Evolutionary conservation across 1,284 basidiomycete genomes (phyloP), one percentile per base, ranked within the genome.

Genomic region (Somion occarium): DNA sequence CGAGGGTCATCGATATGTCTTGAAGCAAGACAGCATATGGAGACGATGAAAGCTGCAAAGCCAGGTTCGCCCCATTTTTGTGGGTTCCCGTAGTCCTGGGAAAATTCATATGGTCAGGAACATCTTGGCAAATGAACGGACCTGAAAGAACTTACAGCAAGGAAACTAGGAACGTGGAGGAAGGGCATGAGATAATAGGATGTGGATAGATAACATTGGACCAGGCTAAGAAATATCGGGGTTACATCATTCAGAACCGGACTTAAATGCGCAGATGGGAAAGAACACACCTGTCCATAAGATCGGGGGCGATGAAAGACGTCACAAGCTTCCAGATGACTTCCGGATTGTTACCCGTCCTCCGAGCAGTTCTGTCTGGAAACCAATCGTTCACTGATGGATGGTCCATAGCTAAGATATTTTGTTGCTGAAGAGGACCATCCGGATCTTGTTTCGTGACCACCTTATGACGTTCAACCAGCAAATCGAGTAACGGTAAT

Each of bases 1-100:
- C 92, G 83, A 3, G 86, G 85, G 67, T 94, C 92, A 64, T 95
- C 92, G 54, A 93, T 88, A 64, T 95, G 92, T 37, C 92, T 78
- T 1, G 91, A 93, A 1, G 91, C 88, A 2, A 95, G 76, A 56
- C 91, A 93, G 65, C 92, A 95, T 27, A 94, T 78, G 1, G 91
- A 80, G 12, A 94, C 91, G 54, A 94, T 91, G 65, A 94, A 93
- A 19, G 90, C 83, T 20, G 89, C 91, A 60, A 95, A 95, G 4
- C 92, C 92, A 18, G 92, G 90, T 67, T 93, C 91, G 37, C 88
- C 89, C 92, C 92, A 94, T 73, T 93, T 93, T 67, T 82, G 80
- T 43, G 92, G 92, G 58, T 92, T 91, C 44, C 90, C 90, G 63
- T 95, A 95, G 68, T 95, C 92, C 85, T 89, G 58, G 20, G 48